Base-by-base conservation (phyloP, 257 asterid genomes). In the Ehretia macrophylla region DNA sequence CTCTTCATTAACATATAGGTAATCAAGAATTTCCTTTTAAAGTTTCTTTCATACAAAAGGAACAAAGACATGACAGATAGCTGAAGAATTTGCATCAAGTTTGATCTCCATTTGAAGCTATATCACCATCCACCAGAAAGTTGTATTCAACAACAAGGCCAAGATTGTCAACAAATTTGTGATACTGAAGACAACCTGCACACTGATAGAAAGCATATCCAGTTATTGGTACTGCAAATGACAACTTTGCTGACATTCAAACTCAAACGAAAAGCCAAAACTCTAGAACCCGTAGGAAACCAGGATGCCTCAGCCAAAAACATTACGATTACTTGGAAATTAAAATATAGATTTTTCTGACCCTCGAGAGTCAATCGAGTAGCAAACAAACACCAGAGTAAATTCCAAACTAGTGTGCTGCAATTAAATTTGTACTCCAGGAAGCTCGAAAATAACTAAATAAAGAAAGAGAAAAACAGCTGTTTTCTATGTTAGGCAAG, bases 111-210 rank as follows among this genome's bases (percentile, higher is more conserved):
- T 56, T 76, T 66, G 77, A 68, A 81, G 75, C 83, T 45, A 53
- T n/a, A 68, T 68, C 80, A 55, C 18, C 48, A 63, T 81, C 93
- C 62, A 85, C 92, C 72, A 68, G 76, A 54, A 88, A 77, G 67
- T 84, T 80, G 84, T 88, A 86, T 72, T 88, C 95, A 32, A 82
- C 77, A 57, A 85, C 90, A 62, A 89, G 89, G 48, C 92, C 96
- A 48, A 89, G 99, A 74, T 93, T 93, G 86, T 93, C 96, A 17
- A 82, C 97, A 65, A 93, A 71, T 81, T 80, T 86, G 85, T 93
- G 96, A 81, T 89, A 80, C 76, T 74, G 71, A 67, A 88, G 73
- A 73, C 99, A 93, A 44, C 99, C 95, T 58, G 96, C 64, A 72
- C 99, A 93, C 97, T 92, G 84, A 54, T 58, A 44, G 60, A 37